Base-by-base conservation (phyloP, 1,139 yeast genomes). In the Debaryomyces subglobosus region DNA sequence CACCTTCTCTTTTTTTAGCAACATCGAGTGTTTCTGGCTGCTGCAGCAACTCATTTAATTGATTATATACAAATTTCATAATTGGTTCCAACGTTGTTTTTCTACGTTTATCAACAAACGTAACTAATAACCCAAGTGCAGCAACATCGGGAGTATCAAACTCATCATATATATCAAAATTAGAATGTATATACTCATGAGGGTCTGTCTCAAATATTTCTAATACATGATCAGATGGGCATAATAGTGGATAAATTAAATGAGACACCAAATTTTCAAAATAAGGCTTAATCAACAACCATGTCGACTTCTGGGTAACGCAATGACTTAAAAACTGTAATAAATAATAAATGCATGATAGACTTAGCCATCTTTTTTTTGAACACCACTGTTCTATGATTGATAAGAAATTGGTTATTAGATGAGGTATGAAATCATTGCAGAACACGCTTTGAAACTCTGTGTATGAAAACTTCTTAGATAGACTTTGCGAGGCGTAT, bases 171-270 rank as follows among this genome's bases (percentile, higher is more conserved):
- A 81, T 70, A 62, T 90, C 96, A 60, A 90, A 77, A 50, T 84
- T 82, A 56, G 86, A 78, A 65, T 89, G 92, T 53, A 94, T 88
- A 63, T 91, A 94, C 65, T 92, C 97, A 49, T 83, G 88, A 5
- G 98, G 98, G 61, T 94, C 98, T 52, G 80, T 82, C 53, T 91
- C 96, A 69, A 89, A 92, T 32, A 82, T 69, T 54, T 89, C 96
- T 51, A 91, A 71, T 23, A 82, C 82, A 10, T 79, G 81, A 51
- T 87, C 88, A 18, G 80, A 77, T 9, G 96, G 92, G 53, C 89
- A 79, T 45, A 94, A 70, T 44, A 90, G 67, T 4, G 97, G 97
- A 68, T 79, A 91, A 10, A 92, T 77, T 52, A 94, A 84, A 57
- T 86, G 91, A 13, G 85, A 72, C 23, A 92, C 73, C 43, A 94